Conservation (phyloP, 805 yeast genomes). For the Scheffersomyces amazonensis region DNA sequence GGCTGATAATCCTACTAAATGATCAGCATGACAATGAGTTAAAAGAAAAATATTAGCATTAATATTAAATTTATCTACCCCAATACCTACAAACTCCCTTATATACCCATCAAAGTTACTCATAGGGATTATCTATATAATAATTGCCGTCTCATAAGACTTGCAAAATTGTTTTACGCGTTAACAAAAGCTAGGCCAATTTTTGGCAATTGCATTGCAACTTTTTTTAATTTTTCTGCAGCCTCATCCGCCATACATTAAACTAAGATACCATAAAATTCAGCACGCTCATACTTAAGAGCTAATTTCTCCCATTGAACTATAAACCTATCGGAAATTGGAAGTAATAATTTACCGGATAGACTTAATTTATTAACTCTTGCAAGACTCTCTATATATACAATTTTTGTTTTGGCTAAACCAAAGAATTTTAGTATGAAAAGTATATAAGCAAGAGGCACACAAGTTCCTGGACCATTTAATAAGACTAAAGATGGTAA, state of each 20-base stretch:
- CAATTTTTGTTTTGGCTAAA: conserved; percentile 48
- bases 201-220: not conserved
- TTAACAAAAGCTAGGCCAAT: not conserved
- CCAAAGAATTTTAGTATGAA: conserved; percentile 50
- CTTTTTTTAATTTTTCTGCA: too few species aligned
- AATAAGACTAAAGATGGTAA: conserved; percentile 46
- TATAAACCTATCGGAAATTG: conserved; percentile 70
- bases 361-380: conserved; percentile 73
- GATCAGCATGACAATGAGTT: conserved; percentile 58
- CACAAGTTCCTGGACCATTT: conserved; percentile 85
- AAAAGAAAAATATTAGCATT: conserved; percentile 27
- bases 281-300: conserved; percentile 53
- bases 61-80: conserved; percentile 33
- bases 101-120: conserved; percentile 38
- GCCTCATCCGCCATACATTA: too few species aligned
- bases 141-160: too few species aligned
- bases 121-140: too few species aligned
- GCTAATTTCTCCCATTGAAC: conserved; percentile 85
- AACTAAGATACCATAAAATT: conserved; percentile 75
- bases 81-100: conserved; percentile 47
- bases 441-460: conserved; percentile 61
- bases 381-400: conserved; percentile 86
- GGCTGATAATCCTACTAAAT: conserved; percentile 44
- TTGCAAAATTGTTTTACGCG: not conserved
- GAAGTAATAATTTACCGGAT: conserved; percentile 69